Evolutionary conservation across 768 basidiomycete genomes (phyloP).

Genomic region (Ramaria rubella): DNA sequence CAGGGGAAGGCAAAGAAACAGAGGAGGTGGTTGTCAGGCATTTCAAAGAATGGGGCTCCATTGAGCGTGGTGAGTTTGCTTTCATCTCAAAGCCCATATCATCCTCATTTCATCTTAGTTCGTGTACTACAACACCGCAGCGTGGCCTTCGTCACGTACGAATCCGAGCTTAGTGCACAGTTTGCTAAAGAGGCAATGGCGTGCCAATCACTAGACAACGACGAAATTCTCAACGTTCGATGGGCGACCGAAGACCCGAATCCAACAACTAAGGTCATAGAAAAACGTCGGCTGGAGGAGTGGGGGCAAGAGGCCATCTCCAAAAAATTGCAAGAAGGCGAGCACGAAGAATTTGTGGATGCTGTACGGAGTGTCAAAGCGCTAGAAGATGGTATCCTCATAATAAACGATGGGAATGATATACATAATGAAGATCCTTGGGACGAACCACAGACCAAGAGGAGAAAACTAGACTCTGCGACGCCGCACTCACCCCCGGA

Average conservation of each 20-base stretch:
- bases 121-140: slow-evolving; percentile 90
- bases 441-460: slow-evolving; percentile 29
- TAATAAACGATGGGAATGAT: slow-evolving; percentile 29
- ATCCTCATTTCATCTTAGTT: slow-evolving; percentile 37
- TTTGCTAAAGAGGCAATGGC: slow-evolving; percentile 99
- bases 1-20: slow-evolving; percentile 79
- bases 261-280: slow-evolving; percentile 79
- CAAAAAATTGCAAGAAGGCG: slow-evolving; percentile 41
- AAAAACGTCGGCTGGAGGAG: slow-evolving; percentile 77
- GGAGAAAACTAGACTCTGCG: slow-evolving; percentile 25
- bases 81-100: slow-evolving; percentile 18
- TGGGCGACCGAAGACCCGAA: slow-evolving; percentile 99
- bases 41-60: slow-evolving; percentile 93
- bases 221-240: slow-evolving; percentile 95
- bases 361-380: slow-evolving; percentile 83
- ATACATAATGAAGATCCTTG: slow-evolving; percentile 34
- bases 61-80: slow-evolving; percentile 72
- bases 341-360: slow-evolving; percentile 86
- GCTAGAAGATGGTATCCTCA: slow-evolving; percentile 68
- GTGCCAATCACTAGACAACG: slow-evolving; percentile 93
- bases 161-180: slow-evolving; percentile 76
- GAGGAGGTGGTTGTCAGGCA: slow-evolving; percentile 87
- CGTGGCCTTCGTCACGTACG: slow-evolving; percentile 96
- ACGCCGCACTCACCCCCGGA: slow-evolving; percentile 23
- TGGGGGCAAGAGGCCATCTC: slow-evolving; percentile 80